Evolutionary conservation across 192 early-diverging fungal genomes (phyloP).

Genomic region (Helicostylum pulchrum): DNA sequence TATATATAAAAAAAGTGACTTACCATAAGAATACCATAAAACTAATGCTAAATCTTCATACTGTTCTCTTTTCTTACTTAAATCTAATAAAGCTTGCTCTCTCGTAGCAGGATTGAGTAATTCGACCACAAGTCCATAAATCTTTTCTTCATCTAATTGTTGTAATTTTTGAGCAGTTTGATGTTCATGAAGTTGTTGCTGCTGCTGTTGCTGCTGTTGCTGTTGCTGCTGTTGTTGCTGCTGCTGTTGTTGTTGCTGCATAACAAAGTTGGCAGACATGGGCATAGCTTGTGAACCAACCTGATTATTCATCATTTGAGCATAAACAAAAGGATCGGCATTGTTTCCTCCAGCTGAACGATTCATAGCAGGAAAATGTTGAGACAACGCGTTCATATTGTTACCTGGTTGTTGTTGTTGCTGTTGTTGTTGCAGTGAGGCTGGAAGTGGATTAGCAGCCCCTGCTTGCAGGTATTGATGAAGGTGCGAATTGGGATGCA

Average conservation of each 20-base stretch:
- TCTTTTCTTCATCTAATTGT: constrained; percentile 74
- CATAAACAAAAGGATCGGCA: constrained; percentile 17
- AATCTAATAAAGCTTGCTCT: constrained; percentile 90
- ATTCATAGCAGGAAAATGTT: constrained; percentile 28
- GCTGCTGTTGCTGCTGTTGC: constrained; percentile 27
- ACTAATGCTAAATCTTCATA: constrained; percentile 94
- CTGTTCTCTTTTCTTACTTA: constrained; percentile 92
- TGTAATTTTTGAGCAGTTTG: constrained; percentile 35
- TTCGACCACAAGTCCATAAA: constrained; percentile 85
- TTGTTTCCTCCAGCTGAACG: background rate
- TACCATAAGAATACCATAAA: constrained; percentile 97
- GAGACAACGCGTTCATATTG: constrained; percentile 23
- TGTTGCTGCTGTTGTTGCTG: constrained; percentile 30
- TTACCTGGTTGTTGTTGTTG: constrained; percentile 3
- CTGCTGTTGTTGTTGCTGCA: constrained; percentile 34
- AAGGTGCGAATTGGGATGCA: constrained; percentile 39
- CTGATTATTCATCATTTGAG: constrained; percentile 25
- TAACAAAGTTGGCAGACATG: constrained; percentile 9
- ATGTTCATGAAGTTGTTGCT: constrained; percentile 41
- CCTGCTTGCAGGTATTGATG: constrained; percentile 43
- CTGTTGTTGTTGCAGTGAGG: constrained; percentile 26
- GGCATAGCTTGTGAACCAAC: constrained; percentile 10
- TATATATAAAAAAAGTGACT: background rate
- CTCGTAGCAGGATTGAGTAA: constrained; percentile 71
- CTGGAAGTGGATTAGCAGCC: constrained; percentile 21